A percentile compares a stretch with the other conserved stretches of the same genome.
phyloP scores from a whole-genome alignment of 371 early-diverging fungal species.

The Agmasoma carcini region DNA sequence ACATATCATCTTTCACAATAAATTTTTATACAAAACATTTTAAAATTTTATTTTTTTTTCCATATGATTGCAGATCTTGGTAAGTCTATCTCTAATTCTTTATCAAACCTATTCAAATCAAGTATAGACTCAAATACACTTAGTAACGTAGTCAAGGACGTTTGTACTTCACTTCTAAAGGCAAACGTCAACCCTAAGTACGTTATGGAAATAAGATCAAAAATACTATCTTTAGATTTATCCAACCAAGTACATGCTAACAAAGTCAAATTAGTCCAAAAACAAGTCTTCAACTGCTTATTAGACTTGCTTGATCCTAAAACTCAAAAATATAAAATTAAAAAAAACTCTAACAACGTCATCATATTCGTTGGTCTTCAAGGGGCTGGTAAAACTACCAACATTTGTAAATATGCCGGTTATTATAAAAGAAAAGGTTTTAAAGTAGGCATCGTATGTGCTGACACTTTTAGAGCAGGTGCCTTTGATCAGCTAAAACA shows the following conservation, averaged over 20 bases:
- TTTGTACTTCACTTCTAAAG: conserved; percentile 45
- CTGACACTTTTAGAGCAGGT: conserved; percentile 98
- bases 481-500: conserved; percentile 98
- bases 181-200: conserved; percentile 80
- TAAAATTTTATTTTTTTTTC: neutral
- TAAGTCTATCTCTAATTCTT: conserved; percentile 27
- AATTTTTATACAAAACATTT: neutral
- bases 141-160: conserved; percentile 45
- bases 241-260: conserved; percentile 71
- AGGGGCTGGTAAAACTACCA: conserved; percentile 94
- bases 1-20: neutral
- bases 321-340: conserved; percentile 68
- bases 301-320: conserved; percentile 76
- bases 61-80: conserved; percentile 43
- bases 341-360: conserved; percentile 66
- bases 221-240: conserved; percentile 67
- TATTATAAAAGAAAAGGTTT: conserved; percentile 88
- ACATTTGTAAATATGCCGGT: conserved; percentile 87
- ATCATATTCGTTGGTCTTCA: conserved; percentile 98
- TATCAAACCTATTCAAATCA: conserved; percentile 21
- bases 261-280: conserved; percentile 57
- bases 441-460: conserved; percentile 86
- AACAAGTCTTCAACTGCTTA: conserved; percentile 84
- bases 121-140: conserved; percentile 29
- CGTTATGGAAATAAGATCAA: conserved; percentile 66